Conservation (phyloP, 2,329 filamentous ascomycete species). For the Torrubiella hemipterigena region DNA sequence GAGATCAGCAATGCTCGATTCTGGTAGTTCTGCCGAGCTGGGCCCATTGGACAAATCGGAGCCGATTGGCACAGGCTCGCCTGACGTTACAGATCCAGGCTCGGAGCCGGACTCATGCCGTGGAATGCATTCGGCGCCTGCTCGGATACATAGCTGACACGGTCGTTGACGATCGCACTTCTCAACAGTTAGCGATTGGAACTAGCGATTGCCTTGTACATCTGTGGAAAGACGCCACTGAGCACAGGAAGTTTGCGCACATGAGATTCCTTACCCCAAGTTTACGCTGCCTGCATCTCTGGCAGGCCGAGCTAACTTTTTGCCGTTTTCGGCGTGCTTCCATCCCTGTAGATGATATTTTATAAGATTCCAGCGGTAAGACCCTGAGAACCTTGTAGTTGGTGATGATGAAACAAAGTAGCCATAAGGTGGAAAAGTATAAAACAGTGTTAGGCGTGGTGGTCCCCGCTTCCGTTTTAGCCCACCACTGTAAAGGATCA, state of each 20-base stretch:
- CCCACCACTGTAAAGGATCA: no score
- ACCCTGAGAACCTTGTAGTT: no score
- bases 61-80: neutral
- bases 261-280: slow-evolving; percentile 1
- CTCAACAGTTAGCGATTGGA: neutral
- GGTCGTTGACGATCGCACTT: slow-evolving; percentile 6
- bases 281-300: slow-evolving; percentile 5
- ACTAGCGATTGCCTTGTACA: neutral
- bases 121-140: slow-evolving; percentile 5
- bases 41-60: no score
- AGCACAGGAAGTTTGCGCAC: neutral
- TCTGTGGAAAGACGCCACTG: neutral
- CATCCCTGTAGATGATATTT: no score
- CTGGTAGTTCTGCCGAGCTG: slow-evolving; percentile 2
- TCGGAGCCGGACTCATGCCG: neutral
- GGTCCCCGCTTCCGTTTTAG: no score
- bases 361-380: no score
- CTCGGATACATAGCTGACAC: slow-evolving; percentile 6
- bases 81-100: neutral
- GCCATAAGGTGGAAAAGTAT: no score
- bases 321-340: slow-evolving; percentile 5
- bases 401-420: no score
- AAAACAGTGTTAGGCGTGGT: no score
- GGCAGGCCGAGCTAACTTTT: slow-evolving; percentile 5
- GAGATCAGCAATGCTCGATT: slow-evolving; percentile 6